These are phyloP conservation scores for Sporothrix globosa DNA, from an alignment of 2,329 filamentous ascomycete species.

Conservation along the genomic window DNA sequence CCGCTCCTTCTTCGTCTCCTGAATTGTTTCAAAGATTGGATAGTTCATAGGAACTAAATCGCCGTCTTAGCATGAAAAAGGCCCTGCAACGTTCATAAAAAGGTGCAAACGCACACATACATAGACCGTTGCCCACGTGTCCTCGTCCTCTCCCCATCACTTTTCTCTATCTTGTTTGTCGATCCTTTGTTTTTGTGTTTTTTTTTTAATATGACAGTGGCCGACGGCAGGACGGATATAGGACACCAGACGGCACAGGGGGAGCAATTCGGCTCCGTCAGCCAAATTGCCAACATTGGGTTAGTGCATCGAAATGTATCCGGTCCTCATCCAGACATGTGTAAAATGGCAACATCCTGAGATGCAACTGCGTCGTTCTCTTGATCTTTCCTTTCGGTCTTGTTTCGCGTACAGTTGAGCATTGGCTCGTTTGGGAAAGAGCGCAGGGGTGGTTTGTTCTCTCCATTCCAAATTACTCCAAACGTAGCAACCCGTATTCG, in stretches of 20 bases:
- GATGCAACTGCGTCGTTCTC: not conserved
- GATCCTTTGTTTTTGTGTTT: no score
- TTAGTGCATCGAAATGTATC: not conserved
- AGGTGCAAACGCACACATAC: conserved; percentile 2
- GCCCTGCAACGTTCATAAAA: not conserved
- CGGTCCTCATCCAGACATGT: not conserved
- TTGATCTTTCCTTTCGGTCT: not conserved
- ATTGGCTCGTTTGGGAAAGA: not conserved
- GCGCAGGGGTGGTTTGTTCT: not conserved
- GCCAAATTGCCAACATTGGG: not conserved
- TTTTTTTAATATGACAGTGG: no score
- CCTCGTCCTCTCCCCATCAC: not conserved
- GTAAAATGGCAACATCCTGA: not conserved
- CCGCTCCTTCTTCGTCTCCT: not conserved
- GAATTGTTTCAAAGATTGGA: not conserved
- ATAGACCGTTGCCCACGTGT: conserved; percentile 15
- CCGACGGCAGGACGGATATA: not conserved
- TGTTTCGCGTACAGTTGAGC: no score
- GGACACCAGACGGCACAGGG: not conserved
- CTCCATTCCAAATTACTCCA: conserved; percentile 1
- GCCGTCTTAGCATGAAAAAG: not conserved
- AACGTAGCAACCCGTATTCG: conserved; percentile 13
- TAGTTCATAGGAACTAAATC: not conserved
- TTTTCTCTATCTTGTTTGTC: not conserved
- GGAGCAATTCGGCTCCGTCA: not conserved